Evolutionary conservation across 2,329 filamentous ascomycete species (phyloP), one percentile per base, ranked within the genome.

Genomic region (Talaromyces funiculosus): DNA sequence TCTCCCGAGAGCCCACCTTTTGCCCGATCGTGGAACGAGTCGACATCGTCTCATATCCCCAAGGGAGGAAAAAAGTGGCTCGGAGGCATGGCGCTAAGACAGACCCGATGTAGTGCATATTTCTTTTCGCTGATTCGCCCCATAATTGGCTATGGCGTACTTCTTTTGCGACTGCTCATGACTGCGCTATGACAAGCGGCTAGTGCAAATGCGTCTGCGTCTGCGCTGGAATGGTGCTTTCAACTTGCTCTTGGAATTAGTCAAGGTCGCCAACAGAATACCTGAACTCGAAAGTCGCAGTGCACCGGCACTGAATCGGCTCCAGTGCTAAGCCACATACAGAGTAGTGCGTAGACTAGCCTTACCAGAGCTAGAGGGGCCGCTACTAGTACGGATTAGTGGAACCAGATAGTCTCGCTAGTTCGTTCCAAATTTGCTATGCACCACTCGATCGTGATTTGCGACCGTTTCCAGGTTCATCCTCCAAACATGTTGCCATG

Each of bases 141-240:
- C 47, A 33, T 14, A 33, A 4, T 33, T 33, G n/a, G 29, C 47
- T 35, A 51, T 35, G 29, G 29, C 29, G 47, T 22, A 51, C 29
- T 16, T 51, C 26, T 12, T 16, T 51, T 29, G 47, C 29, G 26
- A 51, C 47, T 35, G 47, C 18, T 51, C 20, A 6, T 51, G 43
- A 10, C 29, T 35, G 29, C 47, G 47, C 47, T 51, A 51, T 51
- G 47, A 51, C 47, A 20, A 51, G 10, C 9, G 47, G 22, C 47
- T 51, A 51, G 47, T 33, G 47, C 47, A 35, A 51, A 51, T 51
- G 47, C 47, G 26, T 49, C 45, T 31, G 24, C 45, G 31, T 49
- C 26, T 49, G 45, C 42, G 16, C 42, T n/a, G 12, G 38, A 18
- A n/a, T 40, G 10, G 20, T 14, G 20, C 45, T 49, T 18, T 7